A percentile compares a stretch with the other conserved stretches of the same genome.
These are phyloP conservation scores for Daedaleopsis sinensis DNA, from an alignment of 768 basidiomycete species.

Conservation along the genomic window DNA sequence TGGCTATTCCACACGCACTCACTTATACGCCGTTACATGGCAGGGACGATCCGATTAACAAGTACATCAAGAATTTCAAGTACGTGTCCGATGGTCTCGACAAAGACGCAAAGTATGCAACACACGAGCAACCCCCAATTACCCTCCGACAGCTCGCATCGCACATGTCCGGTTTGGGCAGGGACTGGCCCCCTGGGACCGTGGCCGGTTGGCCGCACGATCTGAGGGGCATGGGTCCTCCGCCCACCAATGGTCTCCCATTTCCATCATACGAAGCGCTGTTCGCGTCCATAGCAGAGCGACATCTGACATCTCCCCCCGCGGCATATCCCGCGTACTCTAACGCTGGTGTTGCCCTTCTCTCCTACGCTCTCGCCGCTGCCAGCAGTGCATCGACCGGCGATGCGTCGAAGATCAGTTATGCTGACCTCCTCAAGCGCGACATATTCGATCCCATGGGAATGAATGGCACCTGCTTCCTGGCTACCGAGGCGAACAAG, in stretches of 20 bases:
- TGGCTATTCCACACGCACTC: background rate
- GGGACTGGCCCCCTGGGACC: constrained; percentile 40
- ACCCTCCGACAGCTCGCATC: constrained; percentile 33
- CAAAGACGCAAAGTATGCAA: background rate
- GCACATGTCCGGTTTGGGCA: constrained; percentile 38
- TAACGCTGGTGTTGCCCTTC: constrained; percentile 38
- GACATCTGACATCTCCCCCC: constrained; percentile 45
- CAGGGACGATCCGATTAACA: constrained; percentile 55
- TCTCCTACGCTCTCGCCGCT: constrained; percentile 40
- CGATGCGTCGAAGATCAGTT: background rate
- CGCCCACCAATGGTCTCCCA: constrained; percentile 32
- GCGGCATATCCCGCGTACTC: constrained; percentile 48
- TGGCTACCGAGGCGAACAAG: constrained; percentile 39
- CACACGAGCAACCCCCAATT: constrained; percentile 11
- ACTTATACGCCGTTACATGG: background rate
- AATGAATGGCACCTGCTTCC: constrained; percentile 48
- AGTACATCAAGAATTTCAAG: constrained; percentile 44
- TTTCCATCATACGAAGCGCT: constrained; percentile 37
- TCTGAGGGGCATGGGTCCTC: constrained; percentile 30
- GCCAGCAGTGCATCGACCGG: constrained; percentile 27
- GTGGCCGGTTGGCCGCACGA: constrained; percentile 45
- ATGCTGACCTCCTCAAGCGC: constrained; percentile 47
- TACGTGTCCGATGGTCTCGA: constrained; percentile 28
- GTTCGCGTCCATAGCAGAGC: constrained; percentile 39
- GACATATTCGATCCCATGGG: constrained; percentile 54